phyloP scores from a whole-genome alignment of 164 flowering plant genomes.

The Liquidambar formosana region DNA sequence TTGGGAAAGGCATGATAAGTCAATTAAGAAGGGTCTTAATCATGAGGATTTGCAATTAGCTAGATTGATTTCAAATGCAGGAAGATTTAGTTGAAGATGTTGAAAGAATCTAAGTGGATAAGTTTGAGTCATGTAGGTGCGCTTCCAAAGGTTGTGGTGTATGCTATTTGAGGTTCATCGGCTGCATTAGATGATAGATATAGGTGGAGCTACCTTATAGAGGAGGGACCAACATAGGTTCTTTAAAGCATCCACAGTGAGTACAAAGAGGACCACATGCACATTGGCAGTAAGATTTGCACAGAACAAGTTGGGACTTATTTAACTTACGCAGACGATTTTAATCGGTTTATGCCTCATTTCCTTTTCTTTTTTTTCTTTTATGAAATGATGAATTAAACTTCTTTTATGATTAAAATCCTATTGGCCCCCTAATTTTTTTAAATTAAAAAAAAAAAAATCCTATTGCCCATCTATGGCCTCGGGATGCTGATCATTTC shows the following conservation, averaged over 20 bases:
- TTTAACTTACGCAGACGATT: background rate
- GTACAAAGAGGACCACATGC: slow-evolving; percentile 20
- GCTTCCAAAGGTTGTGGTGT: slow-evolving; percentile 17
- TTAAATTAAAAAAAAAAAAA: no score
- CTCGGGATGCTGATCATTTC: no score
- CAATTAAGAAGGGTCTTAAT: background rate
- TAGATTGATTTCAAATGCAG: no score
- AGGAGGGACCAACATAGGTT: slow-evolving; percentile 35
- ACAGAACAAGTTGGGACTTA: slow-evolving; percentile 8
- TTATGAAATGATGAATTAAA: no score
- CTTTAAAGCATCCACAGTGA: slow-evolving; percentile 31
- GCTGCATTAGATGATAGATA: slow-evolving; percentile 8
- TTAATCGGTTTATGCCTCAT: no score
- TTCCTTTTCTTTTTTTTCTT: no score
- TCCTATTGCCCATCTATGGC: no score
- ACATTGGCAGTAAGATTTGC: slow-evolving; percentile 25
- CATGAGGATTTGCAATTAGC: no score
- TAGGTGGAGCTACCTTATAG: slow-evolving; percentile 9
- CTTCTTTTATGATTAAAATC: no score
- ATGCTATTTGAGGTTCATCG: slow-evolving; percentile 2
- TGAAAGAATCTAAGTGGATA: background rate
- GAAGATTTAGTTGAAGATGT: no score
- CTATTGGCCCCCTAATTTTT: no score
- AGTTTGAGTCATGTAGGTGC: background rate
- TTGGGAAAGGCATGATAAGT: background rate